Conservation (phyloP, 169 alveolate genomes). For the Toxoplasma gondii region DNA sequence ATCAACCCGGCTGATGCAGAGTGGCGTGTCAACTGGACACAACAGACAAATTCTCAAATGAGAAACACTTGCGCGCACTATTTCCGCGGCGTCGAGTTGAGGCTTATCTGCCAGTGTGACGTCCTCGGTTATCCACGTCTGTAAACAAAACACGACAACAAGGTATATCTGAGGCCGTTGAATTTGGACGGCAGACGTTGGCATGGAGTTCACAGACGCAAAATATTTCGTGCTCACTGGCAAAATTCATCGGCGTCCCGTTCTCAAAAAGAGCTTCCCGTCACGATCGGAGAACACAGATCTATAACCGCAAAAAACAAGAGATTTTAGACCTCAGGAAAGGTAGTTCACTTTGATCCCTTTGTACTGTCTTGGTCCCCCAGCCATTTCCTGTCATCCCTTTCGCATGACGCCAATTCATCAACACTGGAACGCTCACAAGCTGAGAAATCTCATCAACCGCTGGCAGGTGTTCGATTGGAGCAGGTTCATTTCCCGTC, state of each 20-base stretch:
- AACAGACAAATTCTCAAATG: no score
- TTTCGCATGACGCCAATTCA: not conserved
- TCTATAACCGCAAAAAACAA: not conserved
- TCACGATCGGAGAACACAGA: not conserved
- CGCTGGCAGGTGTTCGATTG: not conserved
- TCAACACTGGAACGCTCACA: not conserved
- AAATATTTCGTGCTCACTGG: not conserved
- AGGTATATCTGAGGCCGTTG: not conserved
- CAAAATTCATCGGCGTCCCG: not conserved
- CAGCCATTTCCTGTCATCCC: not conserved
- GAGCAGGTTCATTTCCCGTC: not conserved
- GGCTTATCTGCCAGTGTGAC: not conserved
- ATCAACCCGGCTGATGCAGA: not conserved
- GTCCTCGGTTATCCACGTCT: not conserved
- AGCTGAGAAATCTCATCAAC: not conserved
- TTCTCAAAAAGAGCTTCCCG: not conserved
- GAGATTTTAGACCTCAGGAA: not conserved
- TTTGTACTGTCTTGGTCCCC: not conserved
- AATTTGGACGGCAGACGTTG: no score
- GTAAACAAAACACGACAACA: not conserved
- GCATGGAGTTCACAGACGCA: not conserved
- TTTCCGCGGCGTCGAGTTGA: not conserved
- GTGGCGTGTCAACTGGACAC: not conserved
- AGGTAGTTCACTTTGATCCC: not conserved
- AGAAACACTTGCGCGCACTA: not conserved